A percentile compares a stretch with the other conserved stretches of the same genome.
Evolutionary conservation across 345 rosid species (phyloP).

Genomic region (Pugionium dolabratum): DNA sequence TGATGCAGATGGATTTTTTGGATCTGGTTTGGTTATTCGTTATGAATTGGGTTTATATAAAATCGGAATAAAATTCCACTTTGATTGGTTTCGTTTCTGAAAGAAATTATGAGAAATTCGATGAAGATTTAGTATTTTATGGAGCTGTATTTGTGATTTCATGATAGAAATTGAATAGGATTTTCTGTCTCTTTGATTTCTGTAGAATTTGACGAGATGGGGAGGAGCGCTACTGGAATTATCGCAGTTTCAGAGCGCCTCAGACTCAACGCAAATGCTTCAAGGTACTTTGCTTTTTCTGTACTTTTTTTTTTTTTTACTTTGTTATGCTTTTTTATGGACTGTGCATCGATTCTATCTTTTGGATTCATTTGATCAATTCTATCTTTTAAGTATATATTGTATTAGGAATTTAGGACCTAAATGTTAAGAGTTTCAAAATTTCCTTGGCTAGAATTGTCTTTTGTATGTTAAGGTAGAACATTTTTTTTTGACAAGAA

Average conservation of each 20-base stretch:
- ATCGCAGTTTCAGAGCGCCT: conserved; percentile 68
- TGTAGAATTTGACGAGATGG: conserved; percentile 88
- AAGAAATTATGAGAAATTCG: conserved; percentile 2
- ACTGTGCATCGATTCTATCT: neutral
- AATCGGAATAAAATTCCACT: neutral
- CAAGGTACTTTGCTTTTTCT: conserved; percentile 45
- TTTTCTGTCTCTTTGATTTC: neutral
- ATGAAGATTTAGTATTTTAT: neutral
- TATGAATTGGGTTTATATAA: neutral
- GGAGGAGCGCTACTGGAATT: conserved; percentile 84
- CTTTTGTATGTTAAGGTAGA: no score
- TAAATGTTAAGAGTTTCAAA: no score
- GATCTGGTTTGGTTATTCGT: neutral
- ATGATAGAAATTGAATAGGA: neutral
- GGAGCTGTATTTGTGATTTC: neutral
- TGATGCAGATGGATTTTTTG: neutral
- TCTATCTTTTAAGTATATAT: no score
- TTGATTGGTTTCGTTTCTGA: neutral
- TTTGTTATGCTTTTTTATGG: no score
- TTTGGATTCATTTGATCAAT: neutral
- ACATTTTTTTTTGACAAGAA: no score
- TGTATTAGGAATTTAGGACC: no score
- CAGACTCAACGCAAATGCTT: conserved; percentile 72
- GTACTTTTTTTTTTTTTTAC: neutral
- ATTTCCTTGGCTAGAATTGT: no score